Evolutionary conservation across 2,329 filamentous ascomycete species (phyloP).

Genomic region (Ceratocystis cacaofunesta): DNA sequence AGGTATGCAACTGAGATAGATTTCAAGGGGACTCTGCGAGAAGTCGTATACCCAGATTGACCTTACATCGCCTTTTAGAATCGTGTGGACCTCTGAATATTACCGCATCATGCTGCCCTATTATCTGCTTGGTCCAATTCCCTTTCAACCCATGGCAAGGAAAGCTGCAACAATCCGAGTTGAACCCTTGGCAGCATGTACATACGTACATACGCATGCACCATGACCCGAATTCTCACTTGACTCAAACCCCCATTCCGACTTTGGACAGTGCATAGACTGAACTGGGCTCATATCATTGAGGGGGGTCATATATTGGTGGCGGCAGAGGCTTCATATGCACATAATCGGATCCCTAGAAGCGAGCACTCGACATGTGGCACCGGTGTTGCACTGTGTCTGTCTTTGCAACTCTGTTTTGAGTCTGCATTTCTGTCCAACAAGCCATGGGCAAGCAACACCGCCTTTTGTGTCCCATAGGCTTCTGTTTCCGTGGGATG

Average conservation of each 20-base stretch:
- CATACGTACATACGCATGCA: neutral
- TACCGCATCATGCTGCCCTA: neutral
- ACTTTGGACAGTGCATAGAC: neutral
- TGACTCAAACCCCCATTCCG: neutral
- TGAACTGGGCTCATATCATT: neutral
- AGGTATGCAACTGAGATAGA: neutral
- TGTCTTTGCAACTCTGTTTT: constrained; percentile 2
- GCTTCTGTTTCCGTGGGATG: neutral
- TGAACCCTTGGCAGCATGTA: neutral
- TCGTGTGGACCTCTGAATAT: neutral
- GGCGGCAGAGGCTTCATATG: neutral
- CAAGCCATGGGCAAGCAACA: neutral
- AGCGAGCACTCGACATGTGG: neutral
- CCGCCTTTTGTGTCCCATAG: constrained; percentile 1
- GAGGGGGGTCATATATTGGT: neutral
- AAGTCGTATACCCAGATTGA: neutral
- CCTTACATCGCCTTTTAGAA: neutral
- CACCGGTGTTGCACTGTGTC: neutral
- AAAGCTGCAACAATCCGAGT: neutral
- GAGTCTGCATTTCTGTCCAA: neutral
- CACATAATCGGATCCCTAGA: neutral
- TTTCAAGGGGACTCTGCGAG: neutral
- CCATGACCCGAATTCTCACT: neutral
- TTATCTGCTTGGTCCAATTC: neutral
- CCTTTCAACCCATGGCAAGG: neutral